Conservation (phyloP, 495 filamentous ascomycete genomes). For the Hypoxylon crocopeplum region DNA sequence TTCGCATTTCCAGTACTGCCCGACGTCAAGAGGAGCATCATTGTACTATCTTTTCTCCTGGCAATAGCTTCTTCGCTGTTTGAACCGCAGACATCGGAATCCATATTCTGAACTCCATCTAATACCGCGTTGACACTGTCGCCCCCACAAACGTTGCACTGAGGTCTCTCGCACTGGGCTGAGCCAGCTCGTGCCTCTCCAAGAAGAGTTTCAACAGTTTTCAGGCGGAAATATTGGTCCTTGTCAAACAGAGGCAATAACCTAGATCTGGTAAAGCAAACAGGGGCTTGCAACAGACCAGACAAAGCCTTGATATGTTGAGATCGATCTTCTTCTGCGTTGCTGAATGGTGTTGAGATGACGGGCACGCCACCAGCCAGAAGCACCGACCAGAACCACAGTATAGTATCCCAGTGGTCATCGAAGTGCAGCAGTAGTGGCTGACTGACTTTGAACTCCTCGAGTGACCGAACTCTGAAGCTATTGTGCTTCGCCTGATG, state of each 20-base stretch:
- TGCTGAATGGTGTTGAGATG: constrained; percentile 45
- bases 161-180: background rate
- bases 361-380: constrained; percentile 49
- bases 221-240: background rate
- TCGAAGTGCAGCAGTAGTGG: constrained; percentile 48
- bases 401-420: constrained; percentile 44
- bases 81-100: background rate
- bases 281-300: constrained; percentile 3
- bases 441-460: background rate
- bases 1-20: constrained; percentile 64
- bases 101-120: background rate
- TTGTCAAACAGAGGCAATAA: background rate
- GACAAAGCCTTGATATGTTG: constrained; percentile 40
- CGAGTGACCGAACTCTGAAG: background rate
- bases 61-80: background rate
- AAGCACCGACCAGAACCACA: constrained; percentile 55
- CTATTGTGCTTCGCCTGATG: background rate
- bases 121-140: constrained; percentile 23
- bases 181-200: background rate
- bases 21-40: constrained; percentile 59
- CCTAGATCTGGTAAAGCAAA: constrained; percentile 11
- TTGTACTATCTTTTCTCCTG: background rate
- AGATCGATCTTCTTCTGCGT: constrained; percentile 37
- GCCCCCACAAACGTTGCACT: too few species aligned
- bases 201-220: constrained; percentile 1